phyloP scores from a whole-genome alignment of 495 filamentous ascomycete genomes.

The Collariella sp. region DNA sequence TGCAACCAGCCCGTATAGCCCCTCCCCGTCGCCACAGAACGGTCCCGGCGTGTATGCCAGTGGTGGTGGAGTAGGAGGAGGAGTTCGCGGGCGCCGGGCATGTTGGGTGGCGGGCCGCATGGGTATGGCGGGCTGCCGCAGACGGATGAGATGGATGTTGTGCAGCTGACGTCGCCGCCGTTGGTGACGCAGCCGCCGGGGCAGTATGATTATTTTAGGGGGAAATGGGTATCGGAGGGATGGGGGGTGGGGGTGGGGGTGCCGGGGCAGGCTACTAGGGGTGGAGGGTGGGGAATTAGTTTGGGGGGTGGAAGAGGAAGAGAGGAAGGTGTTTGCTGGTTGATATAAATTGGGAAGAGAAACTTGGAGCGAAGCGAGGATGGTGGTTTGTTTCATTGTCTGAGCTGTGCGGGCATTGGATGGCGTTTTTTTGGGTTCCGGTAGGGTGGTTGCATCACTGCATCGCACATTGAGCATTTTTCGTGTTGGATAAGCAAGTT shows the following conservation, averaged over 20 bases:
- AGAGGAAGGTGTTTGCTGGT: background rate
- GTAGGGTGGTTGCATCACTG: no score
- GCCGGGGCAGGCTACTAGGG: constrained; percentile 14
- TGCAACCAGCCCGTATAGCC: constrained; percentile 11
- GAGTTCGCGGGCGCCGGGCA: constrained; percentile 20
- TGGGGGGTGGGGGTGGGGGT: background rate
- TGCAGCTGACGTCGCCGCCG: constrained; percentile 27
- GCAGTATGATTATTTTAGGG: constrained; percentile 33
- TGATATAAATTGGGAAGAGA: background rate
- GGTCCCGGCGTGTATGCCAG: no score
- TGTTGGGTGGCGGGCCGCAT: constrained; percentile 43
- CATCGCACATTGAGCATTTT: no score
- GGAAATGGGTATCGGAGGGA: constrained; percentile 6
- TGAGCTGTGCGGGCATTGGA: background rate
- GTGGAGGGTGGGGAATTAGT: constrained; percentile 1
- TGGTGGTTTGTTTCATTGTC: background rate
- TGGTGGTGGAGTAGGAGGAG: background rate
- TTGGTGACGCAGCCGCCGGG: constrained; percentile 15
- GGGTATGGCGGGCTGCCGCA: constrained; percentile 48
- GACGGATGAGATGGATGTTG: constrained; percentile 30
- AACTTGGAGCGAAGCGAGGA: no score
- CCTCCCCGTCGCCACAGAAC: no score
- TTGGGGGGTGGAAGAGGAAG: constrained; percentile 14
- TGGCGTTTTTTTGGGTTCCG: background rate
- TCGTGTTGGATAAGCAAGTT: no score